These are phyloP conservation scores for Emmonsia crescens DNA, from an alignment of 2,329 filamentous ascomycete species.

Conservation along the genomic window DNA sequence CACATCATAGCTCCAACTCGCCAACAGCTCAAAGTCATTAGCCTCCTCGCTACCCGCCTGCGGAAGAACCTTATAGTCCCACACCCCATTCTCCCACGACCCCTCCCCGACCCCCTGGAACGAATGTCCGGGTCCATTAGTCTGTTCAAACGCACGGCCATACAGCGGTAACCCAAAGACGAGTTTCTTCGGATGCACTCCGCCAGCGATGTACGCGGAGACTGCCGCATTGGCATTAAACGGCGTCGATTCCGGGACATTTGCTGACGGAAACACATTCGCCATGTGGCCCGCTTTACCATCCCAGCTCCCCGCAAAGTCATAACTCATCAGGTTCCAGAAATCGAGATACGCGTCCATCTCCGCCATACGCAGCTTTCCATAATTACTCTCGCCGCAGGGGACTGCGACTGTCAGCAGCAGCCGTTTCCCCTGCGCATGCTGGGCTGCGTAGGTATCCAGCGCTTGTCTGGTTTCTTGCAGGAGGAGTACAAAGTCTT, in stretches of 20 bases:
- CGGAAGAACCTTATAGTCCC: slow-evolving; percentile 82
- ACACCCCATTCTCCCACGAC: slow-evolving; percentile 73
- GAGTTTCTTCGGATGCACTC: slow-evolving; percentile 60
- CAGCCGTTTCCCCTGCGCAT: slow-evolving; percentile 32
- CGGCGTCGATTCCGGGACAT: slow-evolving; percentile 54
- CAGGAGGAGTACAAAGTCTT: slow-evolving; percentile 27
- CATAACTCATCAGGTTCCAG: slow-evolving; percentile 66
- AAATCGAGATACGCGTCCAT: slow-evolving; percentile 42
- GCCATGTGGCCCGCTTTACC: slow-evolving; percentile 61
- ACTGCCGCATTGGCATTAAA: slow-evolving; percentile 67
- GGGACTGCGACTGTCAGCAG: slow-evolving; percentile 38
- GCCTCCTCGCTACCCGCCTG: slow-evolving; percentile 51
- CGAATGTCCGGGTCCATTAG: slow-evolving; percentile 58
- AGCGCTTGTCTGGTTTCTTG: slow-evolving; percentile 24
- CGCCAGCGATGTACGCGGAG: slow-evolving; percentile 54
- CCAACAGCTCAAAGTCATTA: slow-evolving; percentile 50
- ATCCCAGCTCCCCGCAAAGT: slow-evolving; percentile 80
- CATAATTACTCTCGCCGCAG: slow-evolving; percentile 22
- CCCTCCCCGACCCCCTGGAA: slow-evolving; percentile 67
- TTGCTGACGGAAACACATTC: slow-evolving; percentile 53
- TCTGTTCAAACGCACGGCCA: slow-evolving; percentile 72
- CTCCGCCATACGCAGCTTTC: slow-evolving; percentile 32
- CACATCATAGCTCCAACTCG: slow-evolving; percentile 63
- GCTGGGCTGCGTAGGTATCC: slow-evolving; percentile 29
- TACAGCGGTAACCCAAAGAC: slow-evolving; percentile 89